A percentile compares a stretch with the other conserved stretches of the same genome.
Evolutionary conservation across 352 stramenopile genomes (phyloP).

Genomic region (Phytophthora ohioensis): DNA sequence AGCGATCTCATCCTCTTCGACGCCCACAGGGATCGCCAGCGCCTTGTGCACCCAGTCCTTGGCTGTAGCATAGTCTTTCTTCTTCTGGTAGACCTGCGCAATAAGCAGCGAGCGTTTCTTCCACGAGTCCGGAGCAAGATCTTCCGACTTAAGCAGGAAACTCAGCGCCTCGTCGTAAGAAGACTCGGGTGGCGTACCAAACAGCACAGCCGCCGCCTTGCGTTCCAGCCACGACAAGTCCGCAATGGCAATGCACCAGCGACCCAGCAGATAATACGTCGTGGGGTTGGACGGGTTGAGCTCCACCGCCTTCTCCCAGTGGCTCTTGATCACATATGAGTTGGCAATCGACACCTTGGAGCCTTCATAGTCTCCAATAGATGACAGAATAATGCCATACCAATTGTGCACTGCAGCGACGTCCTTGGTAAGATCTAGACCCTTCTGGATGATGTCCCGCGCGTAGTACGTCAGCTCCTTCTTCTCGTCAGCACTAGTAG

Average conservation of each 20-base stretch:
- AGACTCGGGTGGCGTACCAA: conserved; percentile 79
- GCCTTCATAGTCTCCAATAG: conserved; percentile 87
- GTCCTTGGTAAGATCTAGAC: conserved; percentile 59
- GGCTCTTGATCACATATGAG: conserved; percentile 82
- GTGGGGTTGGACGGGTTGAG: conserved; percentile 79
- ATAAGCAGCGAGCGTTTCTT: conserved; percentile 89
- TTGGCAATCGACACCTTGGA: conserved; percentile 88
- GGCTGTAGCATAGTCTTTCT: conserved; percentile 64
- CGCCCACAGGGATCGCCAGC: conserved; percentile 60
- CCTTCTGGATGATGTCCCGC: conserved; percentile 66
- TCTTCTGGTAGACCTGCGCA: conserved; percentile 85
- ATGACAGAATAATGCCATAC: conserved; percentile 87
- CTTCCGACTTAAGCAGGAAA: conserved; percentile 83
- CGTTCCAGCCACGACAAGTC: conserved; percentile 89
- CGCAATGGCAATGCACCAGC: conserved; percentile 87
- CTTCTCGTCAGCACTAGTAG: conserved; percentile 68
- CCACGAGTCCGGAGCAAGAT: conserved; percentile 76
- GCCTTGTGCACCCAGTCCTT: conserved; percentile 82
- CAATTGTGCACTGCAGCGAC: conserved; percentile 84
- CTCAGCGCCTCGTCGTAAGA: conserved; percentile 85
- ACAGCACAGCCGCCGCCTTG: conserved; percentile 84
- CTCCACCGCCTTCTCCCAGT: conserved; percentile 81
- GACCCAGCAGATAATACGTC: conserved; percentile 81
- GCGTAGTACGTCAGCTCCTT: conserved; percentile 81
- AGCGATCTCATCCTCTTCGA: conserved; percentile 73